A percentile compares a stretch with the other conserved stretches of the same genome.
These are phyloP conservation scores for Tetradesmus lagerheimii DNA, from an alignment of 139 green algal species.

Conservation along the genomic window DNA sequence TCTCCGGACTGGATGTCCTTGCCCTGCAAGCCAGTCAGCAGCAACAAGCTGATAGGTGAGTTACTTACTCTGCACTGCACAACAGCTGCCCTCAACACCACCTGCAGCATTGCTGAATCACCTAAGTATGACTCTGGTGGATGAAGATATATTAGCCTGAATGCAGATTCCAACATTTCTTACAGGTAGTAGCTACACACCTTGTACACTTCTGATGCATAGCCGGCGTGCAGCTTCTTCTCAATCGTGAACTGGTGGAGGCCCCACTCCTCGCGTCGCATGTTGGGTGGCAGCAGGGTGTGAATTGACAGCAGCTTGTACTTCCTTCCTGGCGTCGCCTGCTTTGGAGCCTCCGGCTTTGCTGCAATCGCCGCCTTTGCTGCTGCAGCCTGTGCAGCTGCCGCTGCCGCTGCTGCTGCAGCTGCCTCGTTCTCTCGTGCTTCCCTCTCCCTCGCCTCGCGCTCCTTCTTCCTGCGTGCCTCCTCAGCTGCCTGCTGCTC, in stretches of 20 bases:
- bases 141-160: no score
- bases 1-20: constrained; percentile 19
- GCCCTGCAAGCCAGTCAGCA: not conserved
- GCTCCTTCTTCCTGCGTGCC: not conserved
- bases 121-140: no score
- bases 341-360: not conserved
- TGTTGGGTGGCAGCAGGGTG: constrained; percentile 9
- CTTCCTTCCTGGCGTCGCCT: not conserved
- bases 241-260: not conserved
- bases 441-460: not conserved
- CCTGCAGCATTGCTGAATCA: no score
- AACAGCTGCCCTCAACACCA: no score
- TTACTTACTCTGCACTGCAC: no score
- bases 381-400: not conserved
- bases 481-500: not conserved
- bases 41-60: not conserved
- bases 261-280: constrained; percentile 38
- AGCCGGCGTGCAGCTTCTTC: constrained; percentile 43
- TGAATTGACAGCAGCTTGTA: constrained; percentile 47
- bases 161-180: not conserved
- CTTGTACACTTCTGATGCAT: constrained; percentile 46
- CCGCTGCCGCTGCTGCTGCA: not conserved
- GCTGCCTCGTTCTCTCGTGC: not conserved
- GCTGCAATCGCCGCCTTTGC: not conserved
- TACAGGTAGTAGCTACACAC: not conserved